Conservation (phyloP, 139 green algal genomes). For the Chlamydomonas incerta region DNA sequence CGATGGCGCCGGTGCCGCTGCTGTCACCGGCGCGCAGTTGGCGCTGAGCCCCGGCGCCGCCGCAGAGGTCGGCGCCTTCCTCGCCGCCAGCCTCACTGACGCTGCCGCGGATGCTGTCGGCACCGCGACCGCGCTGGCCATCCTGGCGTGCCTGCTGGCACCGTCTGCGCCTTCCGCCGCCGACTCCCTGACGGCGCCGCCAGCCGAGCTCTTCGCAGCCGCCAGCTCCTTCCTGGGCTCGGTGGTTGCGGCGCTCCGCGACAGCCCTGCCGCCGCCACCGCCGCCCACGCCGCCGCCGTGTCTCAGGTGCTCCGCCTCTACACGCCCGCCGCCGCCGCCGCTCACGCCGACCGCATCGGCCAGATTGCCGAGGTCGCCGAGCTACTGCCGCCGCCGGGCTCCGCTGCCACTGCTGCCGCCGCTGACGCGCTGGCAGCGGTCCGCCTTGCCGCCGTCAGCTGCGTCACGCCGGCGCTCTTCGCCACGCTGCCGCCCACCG, state of each 20-base stretch:
- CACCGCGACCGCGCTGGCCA: neutral
- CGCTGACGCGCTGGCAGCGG: neutral
- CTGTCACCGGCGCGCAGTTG: neutral
- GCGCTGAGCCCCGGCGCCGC: neutral
- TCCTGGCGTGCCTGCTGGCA: neutral
- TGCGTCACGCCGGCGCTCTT: conserved; percentile 12
- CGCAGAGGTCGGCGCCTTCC: neutral
- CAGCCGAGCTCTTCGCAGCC: neutral
- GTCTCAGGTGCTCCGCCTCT: neutral
- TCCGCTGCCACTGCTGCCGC: neutral
- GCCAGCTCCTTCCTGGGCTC: neutral
- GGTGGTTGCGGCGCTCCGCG: neutral
- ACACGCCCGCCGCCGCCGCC: neutral
- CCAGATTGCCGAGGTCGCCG: neutral
- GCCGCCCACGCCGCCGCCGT: neutral
- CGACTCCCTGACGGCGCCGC: neutral
- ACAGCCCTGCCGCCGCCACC: neutral
- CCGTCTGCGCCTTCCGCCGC: neutral
- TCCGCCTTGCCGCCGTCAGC: conserved; percentile 15
- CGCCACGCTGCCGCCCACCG: neutral
- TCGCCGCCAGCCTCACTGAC: neutral
- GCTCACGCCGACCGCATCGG: neutral
- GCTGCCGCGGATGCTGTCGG: neutral
- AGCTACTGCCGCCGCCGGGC: conserved; percentile 34
- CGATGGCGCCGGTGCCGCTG: neutral